Percentiles rank a stretch among this genome's conserved stretches.
These are phyloP conservation scores for Rhododendron henanense DNA, from an alignment of 148 eudicot species.

Conservation along the genomic window DNA sequence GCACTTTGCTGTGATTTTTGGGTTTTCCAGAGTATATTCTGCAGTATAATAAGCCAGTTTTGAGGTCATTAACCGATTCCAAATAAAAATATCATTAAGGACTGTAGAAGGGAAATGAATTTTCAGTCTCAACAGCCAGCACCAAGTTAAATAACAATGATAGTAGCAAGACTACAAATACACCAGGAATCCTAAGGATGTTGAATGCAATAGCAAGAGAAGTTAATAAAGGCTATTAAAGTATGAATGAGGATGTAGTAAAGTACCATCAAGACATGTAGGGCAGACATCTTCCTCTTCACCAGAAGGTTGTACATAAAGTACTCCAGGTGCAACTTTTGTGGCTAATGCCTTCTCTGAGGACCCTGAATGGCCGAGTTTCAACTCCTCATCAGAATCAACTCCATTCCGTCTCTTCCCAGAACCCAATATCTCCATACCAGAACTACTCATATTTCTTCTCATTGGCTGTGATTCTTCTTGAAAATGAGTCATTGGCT, in stretches of 20 bases:
- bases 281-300: slow-evolving; percentile 31
- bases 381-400: slow-evolving; percentile 12
- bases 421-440: slow-evolving; percentile 8
- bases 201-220: not conserved
- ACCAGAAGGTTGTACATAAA: slow-evolving; percentile 14
- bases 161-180: not conserved
- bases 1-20: slow-evolving; percentile 21
- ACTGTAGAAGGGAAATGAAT: not conserved
- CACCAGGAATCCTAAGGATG: not conserved
- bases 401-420: slow-evolving; percentile 11
- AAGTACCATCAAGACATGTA: slow-evolving; percentile 25
- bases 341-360: slow-evolving; percentile 10
- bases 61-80: not conserved
- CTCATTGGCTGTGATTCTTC: slow-evolving; percentile 17
- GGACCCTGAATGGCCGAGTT: slow-evolving; percentile 10
- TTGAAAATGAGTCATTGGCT: slow-evolving; percentile 19
- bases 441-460: slow-evolving; percentile 16
- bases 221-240: not conserved
- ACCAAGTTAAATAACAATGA: not conserved
- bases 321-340: slow-evolving; percentile 11
- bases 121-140: not conserved
- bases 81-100: not conserved
- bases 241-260: not conserved
- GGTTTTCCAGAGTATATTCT: slow-evolving; percentile 28
- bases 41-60: not conserved